Evolutionary conservation across 176 grass and related monocot species (phyloP).

Genomic region (Carex parvula): DNA sequence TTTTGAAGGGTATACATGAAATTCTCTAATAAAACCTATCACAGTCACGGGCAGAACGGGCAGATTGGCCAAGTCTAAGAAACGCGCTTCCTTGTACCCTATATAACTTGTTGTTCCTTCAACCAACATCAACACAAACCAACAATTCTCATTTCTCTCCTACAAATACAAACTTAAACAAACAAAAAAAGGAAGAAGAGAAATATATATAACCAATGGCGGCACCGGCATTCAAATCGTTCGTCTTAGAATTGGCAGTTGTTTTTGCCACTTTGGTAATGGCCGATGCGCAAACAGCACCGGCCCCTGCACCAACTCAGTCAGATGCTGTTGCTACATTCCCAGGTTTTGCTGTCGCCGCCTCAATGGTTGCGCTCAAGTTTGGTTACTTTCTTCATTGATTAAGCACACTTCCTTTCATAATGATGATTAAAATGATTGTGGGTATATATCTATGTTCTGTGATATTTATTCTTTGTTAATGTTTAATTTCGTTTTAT

Average conservation of each 20-base stretch:
- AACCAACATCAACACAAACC: neutral
- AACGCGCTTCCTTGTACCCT: neutral
- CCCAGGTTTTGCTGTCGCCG: neutral
- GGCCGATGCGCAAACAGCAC: neutral
- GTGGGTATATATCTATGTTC: neutral
- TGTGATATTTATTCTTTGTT: neutral
- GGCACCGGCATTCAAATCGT: neutral
- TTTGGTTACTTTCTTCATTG: neutral
- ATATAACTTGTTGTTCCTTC: neutral
- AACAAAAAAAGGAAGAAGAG: neutral
- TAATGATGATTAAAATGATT: neutral
- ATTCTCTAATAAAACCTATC: no score
- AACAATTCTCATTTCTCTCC: neutral
- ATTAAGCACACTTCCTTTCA: neutral
- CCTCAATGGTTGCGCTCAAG: neutral
- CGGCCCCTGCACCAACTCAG: neutral
- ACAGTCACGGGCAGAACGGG: no score
- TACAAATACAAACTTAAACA: neutral
- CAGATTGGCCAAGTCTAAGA: neutral
- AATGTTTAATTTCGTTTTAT: neutral
- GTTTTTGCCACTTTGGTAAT: neutral
- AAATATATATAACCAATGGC: neutral
- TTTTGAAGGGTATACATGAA: no score
- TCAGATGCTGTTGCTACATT: neutral
- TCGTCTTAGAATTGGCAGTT: neutral